Conservation (phyloP, 768 basidiomycete genomes). For the Termitomyces sp. region DNA sequence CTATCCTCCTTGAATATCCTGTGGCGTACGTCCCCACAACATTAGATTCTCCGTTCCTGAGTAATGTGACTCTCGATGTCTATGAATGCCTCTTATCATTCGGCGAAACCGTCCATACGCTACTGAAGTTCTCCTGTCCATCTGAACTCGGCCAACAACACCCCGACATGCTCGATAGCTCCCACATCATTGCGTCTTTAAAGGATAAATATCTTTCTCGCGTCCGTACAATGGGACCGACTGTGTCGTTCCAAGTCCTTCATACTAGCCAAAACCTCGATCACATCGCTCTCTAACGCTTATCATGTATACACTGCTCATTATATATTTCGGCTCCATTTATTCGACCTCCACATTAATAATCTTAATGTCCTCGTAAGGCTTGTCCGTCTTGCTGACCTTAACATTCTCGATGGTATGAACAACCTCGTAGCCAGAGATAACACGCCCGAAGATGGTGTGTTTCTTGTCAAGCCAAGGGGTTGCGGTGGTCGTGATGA, state of each 20-base stretch:
- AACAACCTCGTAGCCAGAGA: constrained; percentile 85
- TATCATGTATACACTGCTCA: neutral
- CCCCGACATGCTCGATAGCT: constrained; percentile 16
- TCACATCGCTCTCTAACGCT: constrained; percentile 42
- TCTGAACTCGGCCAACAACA: constrained; percentile 19
- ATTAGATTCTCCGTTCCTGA: constrained; percentile 35
- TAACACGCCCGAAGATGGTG: constrained; percentile 89
- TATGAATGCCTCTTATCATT: constrained; percentile 38
- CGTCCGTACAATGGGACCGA: constrained; percentile 20
- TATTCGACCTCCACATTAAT: constrained; percentile 74
- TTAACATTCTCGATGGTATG: constrained; percentile 92
- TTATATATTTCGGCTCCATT: constrained; percentile 7
- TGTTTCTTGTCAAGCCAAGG: constrained; percentile 92
- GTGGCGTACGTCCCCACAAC: constrained; percentile 43
- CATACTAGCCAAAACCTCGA: constrained; percentile 37
- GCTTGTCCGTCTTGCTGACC: constrained; percentile 80
- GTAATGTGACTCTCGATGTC: constrained; percentile 43
- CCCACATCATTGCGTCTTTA: constrained; percentile 27
- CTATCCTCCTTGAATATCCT: constrained; percentile 58
- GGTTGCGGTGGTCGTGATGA: constrained; percentile 92
- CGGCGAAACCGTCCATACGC: constrained; percentile 22
- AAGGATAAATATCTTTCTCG: constrained; percentile 29
- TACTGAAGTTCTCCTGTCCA: constrained; percentile 62
- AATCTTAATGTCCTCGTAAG: constrained; percentile 92
- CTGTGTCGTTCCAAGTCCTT: constrained; percentile 21